Evolutionary conservation across 2,329 filamentous ascomycete species (phyloP).

Genomic region (Acrocalymma vagum): DNA sequence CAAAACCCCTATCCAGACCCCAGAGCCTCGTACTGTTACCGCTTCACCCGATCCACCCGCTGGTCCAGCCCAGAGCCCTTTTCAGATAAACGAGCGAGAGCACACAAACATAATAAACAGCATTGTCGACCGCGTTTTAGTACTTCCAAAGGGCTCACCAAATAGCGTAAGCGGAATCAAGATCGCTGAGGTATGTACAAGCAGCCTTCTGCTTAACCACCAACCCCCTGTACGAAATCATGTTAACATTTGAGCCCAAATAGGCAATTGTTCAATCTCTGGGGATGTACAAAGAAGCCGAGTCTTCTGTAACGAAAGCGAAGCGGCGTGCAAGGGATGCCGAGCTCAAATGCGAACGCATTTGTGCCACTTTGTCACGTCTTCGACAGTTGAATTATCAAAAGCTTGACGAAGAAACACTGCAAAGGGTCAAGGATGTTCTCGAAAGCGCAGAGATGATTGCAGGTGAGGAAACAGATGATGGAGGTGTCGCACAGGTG

Average conservation of each 20-base stretch:
- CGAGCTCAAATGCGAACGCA: constrained; percentile 22
- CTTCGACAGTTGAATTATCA: constrained; percentile 17
- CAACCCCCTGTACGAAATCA: constrained; percentile 7
- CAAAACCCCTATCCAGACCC: background rate
- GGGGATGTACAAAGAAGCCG: constrained; percentile 26
- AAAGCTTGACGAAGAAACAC: constrained; percentile 18
- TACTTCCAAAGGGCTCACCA: constrained; percentile 13
- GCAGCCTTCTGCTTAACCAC: constrained; percentile 4
- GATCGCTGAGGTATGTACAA: constrained; percentile 34
- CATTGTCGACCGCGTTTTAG: constrained; percentile 19
- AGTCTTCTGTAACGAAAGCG: constrained; percentile 24
- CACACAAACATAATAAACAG: constrained; percentile 16
- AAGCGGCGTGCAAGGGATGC: constrained; percentile 31
- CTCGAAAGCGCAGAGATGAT: constrained; percentile 1
- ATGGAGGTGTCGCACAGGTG: too few species aligned
- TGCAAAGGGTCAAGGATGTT: constrained; percentile 16
- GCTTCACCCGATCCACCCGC: background rate
- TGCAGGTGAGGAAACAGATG: constrained; percentile 1
- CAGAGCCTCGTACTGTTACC: too few species aligned
- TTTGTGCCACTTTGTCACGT: constrained; percentile 14
- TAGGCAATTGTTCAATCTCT: constrained; percentile 31
- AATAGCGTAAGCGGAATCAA: constrained; percentile 27
- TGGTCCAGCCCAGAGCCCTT: too few species aligned
- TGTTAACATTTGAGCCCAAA: constrained; percentile 19
- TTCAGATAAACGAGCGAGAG: too few species aligned